phyloP scores from a whole-genome alignment of 169 alveolate genomes.

The Plasmodium coatneyi region DNA sequence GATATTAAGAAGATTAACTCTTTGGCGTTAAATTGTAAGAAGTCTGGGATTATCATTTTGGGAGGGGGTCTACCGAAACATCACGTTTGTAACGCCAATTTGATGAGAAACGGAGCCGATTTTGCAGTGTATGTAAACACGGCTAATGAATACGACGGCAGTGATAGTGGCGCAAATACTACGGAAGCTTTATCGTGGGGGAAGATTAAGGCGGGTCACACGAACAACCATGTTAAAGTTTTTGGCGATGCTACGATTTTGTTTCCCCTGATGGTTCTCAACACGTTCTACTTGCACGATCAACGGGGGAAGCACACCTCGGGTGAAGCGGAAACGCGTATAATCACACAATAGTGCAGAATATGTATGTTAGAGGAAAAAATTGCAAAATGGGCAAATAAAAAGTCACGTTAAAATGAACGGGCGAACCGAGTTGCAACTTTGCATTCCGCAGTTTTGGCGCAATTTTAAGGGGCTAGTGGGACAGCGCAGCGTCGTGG shows the following conservation, averaged over 20 bases:
- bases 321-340: background rate
- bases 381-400: background rate
- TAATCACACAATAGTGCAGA: background rate
- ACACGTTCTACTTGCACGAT: constrained; percentile 90
- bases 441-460: background rate
- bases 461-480: background rate
- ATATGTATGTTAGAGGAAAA: background rate
- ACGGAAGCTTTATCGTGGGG: constrained; percentile 99
- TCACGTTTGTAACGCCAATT: constrained; percentile 99
- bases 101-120: constrained; percentile 99
- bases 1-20: constrained; percentile 96
- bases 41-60: constrained; percentile 96
- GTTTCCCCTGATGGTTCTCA: constrained; percentile 96
- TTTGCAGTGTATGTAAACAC: constrained; percentile 97
- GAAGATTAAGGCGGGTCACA: constrained; percentile 92
- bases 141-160: constrained; percentile 98
- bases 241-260: constrained; percentile 95
- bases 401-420: background rate
- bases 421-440: background rate
- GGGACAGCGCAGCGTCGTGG: background rate
- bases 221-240: constrained; percentile 96
- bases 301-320: background rate
- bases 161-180: constrained; percentile 99
- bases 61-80: constrained; percentile 99
- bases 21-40: constrained; percentile 92